Evolutionary conservation across 2,329 filamentous ascomycete species (phyloP).

Genomic region (Colletotrichum incanum): DNA sequence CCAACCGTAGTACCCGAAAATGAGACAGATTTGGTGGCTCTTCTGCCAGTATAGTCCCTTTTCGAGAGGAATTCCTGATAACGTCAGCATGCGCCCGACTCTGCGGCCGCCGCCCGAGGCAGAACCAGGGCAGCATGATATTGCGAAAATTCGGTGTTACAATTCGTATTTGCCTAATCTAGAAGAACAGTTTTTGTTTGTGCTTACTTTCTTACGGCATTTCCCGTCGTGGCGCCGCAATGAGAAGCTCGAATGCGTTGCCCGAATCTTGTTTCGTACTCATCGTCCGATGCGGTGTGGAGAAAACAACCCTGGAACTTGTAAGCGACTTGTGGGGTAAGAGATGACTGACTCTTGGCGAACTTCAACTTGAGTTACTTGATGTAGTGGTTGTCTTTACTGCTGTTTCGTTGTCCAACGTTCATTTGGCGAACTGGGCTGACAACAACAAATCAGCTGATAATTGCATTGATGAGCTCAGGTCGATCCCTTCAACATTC

Average conservation of each 20-base stretch:
- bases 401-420: too few species aligned
- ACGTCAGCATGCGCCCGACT: constrained; percentile 21
- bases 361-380: not conserved
- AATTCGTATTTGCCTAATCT: not conserved
- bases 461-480: not conserved
- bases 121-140: not conserved
- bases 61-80: not conserved
- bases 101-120: constrained; percentile 23
- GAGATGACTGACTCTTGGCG: too few species aligned
- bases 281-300: not conserved
- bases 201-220: not conserved
- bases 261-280: not conserved
- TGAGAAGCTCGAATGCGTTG: too few species aligned
- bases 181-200: not conserved
- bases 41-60: not conserved
- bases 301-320: not conserved
- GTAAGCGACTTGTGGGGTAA: not conserved
- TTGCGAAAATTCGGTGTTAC: not conserved
- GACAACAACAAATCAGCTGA: not conserved
- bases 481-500: not conserved
- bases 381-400: not conserved
- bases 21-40: not conserved
- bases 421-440: not conserved
- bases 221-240: not conserved
- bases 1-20: not conserved